Base-by-base conservation (phyloP, 192 early-diverging fungal genomes). In the Entomortierella lignicola region DNA sequence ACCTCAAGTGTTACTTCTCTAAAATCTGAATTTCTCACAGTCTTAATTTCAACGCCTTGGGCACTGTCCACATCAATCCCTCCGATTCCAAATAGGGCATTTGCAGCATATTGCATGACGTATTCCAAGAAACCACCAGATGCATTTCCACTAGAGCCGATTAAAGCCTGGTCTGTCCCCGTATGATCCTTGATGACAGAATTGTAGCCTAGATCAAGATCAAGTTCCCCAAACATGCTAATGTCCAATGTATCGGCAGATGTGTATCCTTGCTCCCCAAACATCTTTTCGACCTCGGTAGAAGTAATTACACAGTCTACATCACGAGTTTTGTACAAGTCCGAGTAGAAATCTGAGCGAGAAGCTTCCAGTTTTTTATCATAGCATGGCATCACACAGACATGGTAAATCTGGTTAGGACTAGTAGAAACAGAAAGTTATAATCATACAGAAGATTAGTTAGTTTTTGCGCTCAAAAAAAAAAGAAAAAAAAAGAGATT, bases 311-410 rank as follows among this genome's bases (percentile, higher is more conserved):
- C 98, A 72, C 95, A 96, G 77, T 99, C 98, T 1, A 98, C 95
- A 71, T 99, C 98, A 27, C 95, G 90, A 0, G 95, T 95, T 50
- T 87, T 60, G 72, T 90, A 95, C 29, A 92, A 44, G 63, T 96
- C 93, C 63, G 81, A 87, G 85, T 93, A 95, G 72, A 99, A 98
- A 70, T 98, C 96, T 37, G 87, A 84, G 20, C 98, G 88, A 31
- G 95, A 97, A 0, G 97, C 98, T 82, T 99, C 98, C 20, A 99
- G 88, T 82, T 99, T 99, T 77, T 98, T 99, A 81, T 99, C 98
- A 64, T 96, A 99, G 82, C 98, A 99, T 34, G 97, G 97, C 98
- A 98, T 98, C 27, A 99, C 85, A 3, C 93, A 83, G 15, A 98
- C 93, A 75, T 99, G 98, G 77, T 96, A 98, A 27, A 98, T 92